A percentile compares a stretch with the other conserved stretches of the same genome.
Conservation (phyloP, 768 basidiomycete genomes). For the Postia placenta region DNA sequence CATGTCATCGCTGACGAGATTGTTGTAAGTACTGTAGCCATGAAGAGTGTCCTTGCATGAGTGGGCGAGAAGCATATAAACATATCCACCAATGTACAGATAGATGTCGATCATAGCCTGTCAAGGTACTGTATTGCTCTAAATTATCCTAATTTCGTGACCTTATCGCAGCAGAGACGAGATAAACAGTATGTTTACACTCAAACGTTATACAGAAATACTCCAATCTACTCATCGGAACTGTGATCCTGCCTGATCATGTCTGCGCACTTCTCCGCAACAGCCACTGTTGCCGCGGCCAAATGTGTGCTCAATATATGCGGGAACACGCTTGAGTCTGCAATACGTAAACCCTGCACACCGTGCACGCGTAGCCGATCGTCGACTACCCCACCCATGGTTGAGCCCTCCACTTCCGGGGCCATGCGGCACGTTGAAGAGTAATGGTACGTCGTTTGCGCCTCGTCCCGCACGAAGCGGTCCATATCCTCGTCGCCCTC, state of each 20-base stretch:
- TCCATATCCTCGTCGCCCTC: constrained; percentile 28
- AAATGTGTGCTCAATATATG: constrained; percentile 25
- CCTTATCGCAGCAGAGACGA: no score
- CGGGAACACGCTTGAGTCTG: constrained; percentile 20
- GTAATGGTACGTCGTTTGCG: constrained; percentile 29
- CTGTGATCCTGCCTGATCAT: constrained; percentile 18
- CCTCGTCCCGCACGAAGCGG: constrained; percentile 18
- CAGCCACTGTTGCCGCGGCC: constrained; percentile 26
- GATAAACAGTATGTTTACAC: no score
- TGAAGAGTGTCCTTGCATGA: constrained; percentile 57
- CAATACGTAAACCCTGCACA: constrained; percentile 34
- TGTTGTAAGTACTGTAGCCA: constrained; percentile 73
- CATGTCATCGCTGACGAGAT: constrained; percentile 50
- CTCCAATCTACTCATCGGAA: no score
- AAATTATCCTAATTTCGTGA: no score
- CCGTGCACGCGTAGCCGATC: constrained; percentile 38
- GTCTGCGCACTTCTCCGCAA: constrained; percentile 35
- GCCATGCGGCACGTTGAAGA: constrained; percentile 33
- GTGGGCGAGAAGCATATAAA: no score
- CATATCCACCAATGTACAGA: no score
- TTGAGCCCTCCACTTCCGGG: neutral
- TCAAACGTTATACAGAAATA: no score
- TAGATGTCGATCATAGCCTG: no score
- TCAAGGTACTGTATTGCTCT: no score
- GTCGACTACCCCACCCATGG: constrained; percentile 32